Conservation (phyloP, 345 rosid species). For the Streptanthus diversifolius region DNA sequence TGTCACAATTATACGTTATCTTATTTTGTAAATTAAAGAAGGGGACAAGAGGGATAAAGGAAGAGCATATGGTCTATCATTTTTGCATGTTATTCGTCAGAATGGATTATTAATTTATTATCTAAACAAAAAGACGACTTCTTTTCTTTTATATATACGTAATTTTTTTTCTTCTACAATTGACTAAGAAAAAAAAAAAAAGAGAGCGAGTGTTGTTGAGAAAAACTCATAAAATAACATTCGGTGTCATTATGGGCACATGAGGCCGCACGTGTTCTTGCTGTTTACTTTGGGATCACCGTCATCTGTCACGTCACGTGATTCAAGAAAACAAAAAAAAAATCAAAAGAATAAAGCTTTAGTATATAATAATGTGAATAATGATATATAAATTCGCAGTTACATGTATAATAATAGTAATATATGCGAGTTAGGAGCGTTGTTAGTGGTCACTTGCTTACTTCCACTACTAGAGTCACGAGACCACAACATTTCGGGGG, state of each 20-base stretch:
- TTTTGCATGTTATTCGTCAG: slow-evolving; percentile 39
- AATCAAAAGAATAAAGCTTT: slow-evolving; percentile 19
- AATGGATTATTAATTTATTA: slow-evolving; percentile 20
- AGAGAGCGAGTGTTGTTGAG: slow-evolving; percentile 20
- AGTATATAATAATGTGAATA: slow-evolving; percentile 10
- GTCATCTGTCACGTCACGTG: slow-evolving; percentile 47
- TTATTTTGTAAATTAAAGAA: slow-evolving; percentile 13
- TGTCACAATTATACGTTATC: slow-evolving; percentile 10
- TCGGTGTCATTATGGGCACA: slow-evolving; percentile 46
- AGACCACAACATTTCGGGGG: slow-evolving; percentile 25
- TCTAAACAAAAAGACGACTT: slow-evolving; percentile 7
- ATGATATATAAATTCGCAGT: neutral
- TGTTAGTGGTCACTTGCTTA: slow-evolving; percentile 36
- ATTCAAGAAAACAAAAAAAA: slow-evolving; percentile 34
- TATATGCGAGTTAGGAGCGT: slow-evolving; percentile 16
- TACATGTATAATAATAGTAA: neutral
- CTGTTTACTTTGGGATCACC: slow-evolving; percentile 56
- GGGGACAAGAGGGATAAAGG: slow-evolving; percentile 35
- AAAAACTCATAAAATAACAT: slow-evolving; percentile 16
- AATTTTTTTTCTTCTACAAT: neutral
- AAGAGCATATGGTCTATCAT: slow-evolving; percentile 38
- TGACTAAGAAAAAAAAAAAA: neutral
- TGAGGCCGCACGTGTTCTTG: slow-evolving; percentile 55
- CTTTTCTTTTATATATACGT: neutral
- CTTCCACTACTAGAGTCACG: slow-evolving; percentile 32